Percentiles rank a stretch among this genome's conserved stretches.
Evolutionary conservation across 2,329 filamentous ascomycete species (phyloP).

Genomic region (Penicillium sp.): DNA sequence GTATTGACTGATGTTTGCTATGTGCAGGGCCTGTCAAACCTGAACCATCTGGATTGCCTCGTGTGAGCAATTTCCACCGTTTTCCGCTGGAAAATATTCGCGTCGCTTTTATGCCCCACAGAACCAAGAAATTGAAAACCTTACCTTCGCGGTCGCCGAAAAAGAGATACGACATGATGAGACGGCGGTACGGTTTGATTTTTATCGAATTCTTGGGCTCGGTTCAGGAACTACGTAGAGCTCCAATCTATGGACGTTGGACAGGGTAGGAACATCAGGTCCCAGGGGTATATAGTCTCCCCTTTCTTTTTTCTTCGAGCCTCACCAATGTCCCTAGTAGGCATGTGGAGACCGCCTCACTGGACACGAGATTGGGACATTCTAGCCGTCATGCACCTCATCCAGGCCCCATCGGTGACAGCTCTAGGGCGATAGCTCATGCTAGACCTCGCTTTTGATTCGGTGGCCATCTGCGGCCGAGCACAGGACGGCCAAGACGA

Average conservation of each 20-base stretch:
- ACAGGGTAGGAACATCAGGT: no score
- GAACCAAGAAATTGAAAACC: no score
- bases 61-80: not conserved
- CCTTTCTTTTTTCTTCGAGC: constrained; percentile 1
- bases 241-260: no score
- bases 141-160: no score
- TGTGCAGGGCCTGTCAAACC: no score
- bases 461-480: not conserved
- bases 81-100: not conserved
- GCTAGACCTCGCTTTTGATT: not conserved
- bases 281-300: no score
- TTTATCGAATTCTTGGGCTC: no score
- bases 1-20: not conserved
- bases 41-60: no score
- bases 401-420: not conserved
- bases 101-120: not conserved
- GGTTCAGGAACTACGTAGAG: no score
- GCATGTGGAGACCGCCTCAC: not conserved
- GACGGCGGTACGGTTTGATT: no score
- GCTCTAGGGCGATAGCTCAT: not conserved
- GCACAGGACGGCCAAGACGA: not conserved
- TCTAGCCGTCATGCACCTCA: not conserved
- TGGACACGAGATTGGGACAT: not conserved
- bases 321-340: not conserved
- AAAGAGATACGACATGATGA: no score